Conservation (phyloP, 1,284 basidiomycete genomes). For the Peniophora sp. region DNA sequence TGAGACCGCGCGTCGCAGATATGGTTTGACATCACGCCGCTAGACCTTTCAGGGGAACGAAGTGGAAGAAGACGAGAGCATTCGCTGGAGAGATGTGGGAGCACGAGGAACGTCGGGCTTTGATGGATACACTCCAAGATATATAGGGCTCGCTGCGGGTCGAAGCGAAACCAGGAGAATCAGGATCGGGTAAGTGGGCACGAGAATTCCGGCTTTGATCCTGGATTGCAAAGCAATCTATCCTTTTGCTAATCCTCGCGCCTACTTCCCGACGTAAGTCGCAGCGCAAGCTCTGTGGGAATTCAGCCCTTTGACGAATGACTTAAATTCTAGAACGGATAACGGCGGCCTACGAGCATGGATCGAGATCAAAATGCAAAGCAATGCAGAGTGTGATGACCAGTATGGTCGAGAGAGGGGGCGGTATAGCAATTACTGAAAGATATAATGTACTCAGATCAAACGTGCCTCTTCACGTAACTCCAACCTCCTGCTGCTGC, state of each 20-base stretch:
- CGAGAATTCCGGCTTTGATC: no score
- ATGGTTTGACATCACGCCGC: no score
- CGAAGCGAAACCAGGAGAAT: no score
- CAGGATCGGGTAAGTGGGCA: no score
- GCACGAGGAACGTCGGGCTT: constrained; percentile 7
- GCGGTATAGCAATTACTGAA: constrained; percentile 19
- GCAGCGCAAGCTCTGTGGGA: constrained; percentile 7
- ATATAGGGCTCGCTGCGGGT: no score
- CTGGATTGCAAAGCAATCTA: background rate
- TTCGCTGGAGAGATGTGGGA: no score
- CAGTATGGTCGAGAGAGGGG: constrained; percentile 8
- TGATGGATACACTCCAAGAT: constrained; percentile 3
- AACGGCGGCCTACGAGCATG: background rate
- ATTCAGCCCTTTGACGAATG: constrained; percentile 7
- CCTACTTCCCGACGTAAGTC: constrained; percentile 7
- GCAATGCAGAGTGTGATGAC: background rate
- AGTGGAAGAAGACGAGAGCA: no score
- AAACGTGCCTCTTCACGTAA: constrained; percentile 79
- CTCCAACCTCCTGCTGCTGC: constrained; percentile 88
- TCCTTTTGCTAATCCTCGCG: background rate
- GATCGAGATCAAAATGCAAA: background rate
- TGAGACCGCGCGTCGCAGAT: no score
- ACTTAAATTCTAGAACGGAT: constrained; percentile 3
- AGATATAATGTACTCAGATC: constrained; percentile 19
- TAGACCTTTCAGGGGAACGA: no score